Evolutionary conservation across 805 yeast genomes (phyloP).

Genomic region (Ogataea henricii): DNA sequence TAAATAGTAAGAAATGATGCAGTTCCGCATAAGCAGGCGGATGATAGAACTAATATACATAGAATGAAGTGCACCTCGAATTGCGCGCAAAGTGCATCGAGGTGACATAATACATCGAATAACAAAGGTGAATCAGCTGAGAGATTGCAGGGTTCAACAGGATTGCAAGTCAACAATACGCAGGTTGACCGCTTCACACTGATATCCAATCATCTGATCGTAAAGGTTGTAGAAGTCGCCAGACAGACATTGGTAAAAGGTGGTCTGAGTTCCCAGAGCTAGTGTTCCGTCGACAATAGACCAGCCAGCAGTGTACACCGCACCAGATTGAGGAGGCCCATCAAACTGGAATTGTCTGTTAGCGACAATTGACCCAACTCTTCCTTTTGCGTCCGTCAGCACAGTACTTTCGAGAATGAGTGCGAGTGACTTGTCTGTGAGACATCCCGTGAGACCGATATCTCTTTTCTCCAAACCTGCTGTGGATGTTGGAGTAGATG

Average conservation of each 20-base stretch:
- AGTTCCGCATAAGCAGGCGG: not conserved
- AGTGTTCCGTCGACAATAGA: conserved; percentile 59
- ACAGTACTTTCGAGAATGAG: conserved; percentile 53
- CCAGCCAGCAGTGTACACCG: conserved; percentile 68
- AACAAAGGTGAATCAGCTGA: not conserved
- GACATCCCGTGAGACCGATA: conserved; percentile 42
- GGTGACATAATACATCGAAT: not conserved
- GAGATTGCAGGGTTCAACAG: not conserved
- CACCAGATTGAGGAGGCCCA: conserved; percentile 80
- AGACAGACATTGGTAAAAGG: conserved; percentile 73
- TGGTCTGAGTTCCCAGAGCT: conserved; percentile 61
- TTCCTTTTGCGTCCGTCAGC: conserved; percentile 59
- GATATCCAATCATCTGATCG: conserved; percentile 60
- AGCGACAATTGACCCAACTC: conserved; percentile 79
- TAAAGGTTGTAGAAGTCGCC: conserved; percentile 81
- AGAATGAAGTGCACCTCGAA: not conserved
- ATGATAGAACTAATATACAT: not conserved
- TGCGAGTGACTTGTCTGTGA: conserved; percentile 50
- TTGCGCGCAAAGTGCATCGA: not conserved
- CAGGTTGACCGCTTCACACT: conserved; percentile 65
- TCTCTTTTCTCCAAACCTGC: conserved; percentile 30
- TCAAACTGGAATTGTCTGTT: conserved; percentile 82
- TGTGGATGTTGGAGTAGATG: conserved; percentile 30
- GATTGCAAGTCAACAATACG: conserved; percentile 52
- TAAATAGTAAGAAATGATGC: too few relatives aligned